Evolutionary conservation across 768 basidiomycete genomes (phyloP), one percentile per base, ranked within the genome.

Genomic region (Pleurotus sapidus): DNA sequence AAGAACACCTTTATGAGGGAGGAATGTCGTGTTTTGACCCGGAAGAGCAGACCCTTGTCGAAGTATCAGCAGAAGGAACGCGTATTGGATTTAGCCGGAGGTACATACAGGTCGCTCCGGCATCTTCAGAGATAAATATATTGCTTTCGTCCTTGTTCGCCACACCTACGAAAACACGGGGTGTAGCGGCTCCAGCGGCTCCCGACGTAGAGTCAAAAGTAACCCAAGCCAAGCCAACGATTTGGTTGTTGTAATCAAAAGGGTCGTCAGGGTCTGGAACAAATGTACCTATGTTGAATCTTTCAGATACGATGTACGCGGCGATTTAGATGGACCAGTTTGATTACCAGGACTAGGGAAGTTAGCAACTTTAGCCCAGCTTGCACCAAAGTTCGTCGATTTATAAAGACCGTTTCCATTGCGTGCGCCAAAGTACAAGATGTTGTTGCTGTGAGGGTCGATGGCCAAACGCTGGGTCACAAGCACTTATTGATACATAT

Each of bases 321-420:
- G 2, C 3, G 8, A 30, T 11, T 27, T 6, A 8, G 15, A 15
- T 3, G 9, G 15, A 20, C 1, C 46, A 57, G 27, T 0, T 38
- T 14, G 69, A 68, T 45, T 63, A 83, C 84, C 87, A 47, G 76
- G 76, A 62, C 76, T 82, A 1, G 86, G 80, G 64, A 88, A 83
- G 56, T 70, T 73, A 3, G 79, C 73, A 14, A 87, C 81, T 58
- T 86, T 74, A 5, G 77, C 68, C 86, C 86, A 87, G 1, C 80
- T 81, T 1, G 62, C 69, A 3, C 84, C 86, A 56, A 71, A 83
- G 61, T 87, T 70, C 0, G 81, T 83, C 3, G 84, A 86, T 64
- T 84, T 87, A 80, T 81, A 87, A 15, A 88, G 72, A 3, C 87
- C 86, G 49, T 86, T 76, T 4, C 87, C 87, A 57, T 80, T 81